These are phyloP conservation scores for Candida taoyuanica DNA, from an alignment of 805 yeast species.

Conservation along the genomic window DNA sequence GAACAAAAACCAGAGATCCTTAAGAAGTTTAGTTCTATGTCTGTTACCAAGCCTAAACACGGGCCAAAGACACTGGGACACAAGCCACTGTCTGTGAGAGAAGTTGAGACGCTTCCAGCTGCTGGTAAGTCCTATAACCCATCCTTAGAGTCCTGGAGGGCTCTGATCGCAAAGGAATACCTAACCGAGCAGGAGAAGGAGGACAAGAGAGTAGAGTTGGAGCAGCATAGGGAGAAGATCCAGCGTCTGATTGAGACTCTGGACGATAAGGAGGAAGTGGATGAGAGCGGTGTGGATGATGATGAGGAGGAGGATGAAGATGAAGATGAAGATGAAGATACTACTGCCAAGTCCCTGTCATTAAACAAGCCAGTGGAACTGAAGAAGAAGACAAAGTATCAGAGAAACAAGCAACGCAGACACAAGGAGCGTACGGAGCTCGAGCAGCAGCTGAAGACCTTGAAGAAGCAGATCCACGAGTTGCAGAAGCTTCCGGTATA, in stretches of 20 bases:
- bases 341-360: slow-evolving; percentile 47
- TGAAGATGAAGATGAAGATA: slow-evolving; percentile 36
- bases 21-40: slow-evolving; percentile 34
- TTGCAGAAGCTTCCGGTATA: slow-evolving; percentile 43
- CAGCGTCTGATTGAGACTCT: slow-evolving; percentile 58
- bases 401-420: slow-evolving; percentile 66
- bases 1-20: slow-evolving; percentile 39
- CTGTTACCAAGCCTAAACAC: slow-evolving; percentile 48
- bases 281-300: slow-evolving; percentile 34
- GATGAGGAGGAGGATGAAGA: slow-evolving; percentile 32
- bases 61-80: slow-evolving; percentile 52
- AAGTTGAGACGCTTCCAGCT: slow-evolving; percentile 53
- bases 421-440: slow-evolving; percentile 56
- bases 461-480: slow-evolving; percentile 59
- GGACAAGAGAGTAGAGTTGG: slow-evolving; percentile 53
- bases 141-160: slow-evolving; percentile 75
- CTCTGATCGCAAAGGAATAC: slow-evolving; percentile 62
- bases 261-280: slow-evolving; percentile 52
- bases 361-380: slow-evolving; percentile 63
- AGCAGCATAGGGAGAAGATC: slow-evolving; percentile 60
- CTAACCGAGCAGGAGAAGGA: slow-evolving; percentile 63
- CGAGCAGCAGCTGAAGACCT: slow-evolving; percentile 48
- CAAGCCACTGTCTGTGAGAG: slow-evolving; percentile 50
- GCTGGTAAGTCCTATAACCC: slow-evolving; percentile 96
- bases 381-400: slow-evolving; percentile 71